Evolutionary conservation across 2,329 filamentous ascomycete species (phyloP), one percentile per base, ranked within the genome.

Genomic region (Beauveria sp.): DNA sequence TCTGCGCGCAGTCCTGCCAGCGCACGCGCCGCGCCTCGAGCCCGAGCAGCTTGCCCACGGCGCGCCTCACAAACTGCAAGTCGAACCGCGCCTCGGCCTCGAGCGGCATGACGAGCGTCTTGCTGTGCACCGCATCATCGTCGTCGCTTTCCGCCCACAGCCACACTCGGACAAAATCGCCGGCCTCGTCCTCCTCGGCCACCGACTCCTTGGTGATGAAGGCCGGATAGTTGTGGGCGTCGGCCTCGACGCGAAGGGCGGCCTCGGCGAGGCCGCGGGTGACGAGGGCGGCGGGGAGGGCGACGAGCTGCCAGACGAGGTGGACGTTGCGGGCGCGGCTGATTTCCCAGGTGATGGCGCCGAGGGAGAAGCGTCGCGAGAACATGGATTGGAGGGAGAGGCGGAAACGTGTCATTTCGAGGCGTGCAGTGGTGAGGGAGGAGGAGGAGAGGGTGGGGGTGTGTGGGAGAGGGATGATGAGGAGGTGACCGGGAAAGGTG

Each of bases 331-430:
- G 83, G 5, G 80, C 81, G 56, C 92, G 87, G 70, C 87, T 93
- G 68, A 99, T 93, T 75, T 98, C 95, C 86, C 91, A 99, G 0
- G 91, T 95, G 1, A 98, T 89, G 2, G 87, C 84, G 18, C 93
- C 95, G 1, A 97, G 84, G 65, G 82, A 82, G 64, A 82, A 77
- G 69, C 77, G 72, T 63, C 73, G 73, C 24, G 73, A 75, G 14
- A 97, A 79, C 89, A 97, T 96, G 51, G 80, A 80, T 70, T 96
- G 91, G 53, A 98, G 79, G 0, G 90, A 80, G 54, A 83, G 79
- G 47, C 88, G 88, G 74, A 96, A 97, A 50, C 83, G 86, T 18
- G 81, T 83, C 93, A 99, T 97, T 74, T 99, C 95, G 10, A 76
- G 74, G 68, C 86, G 88, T 0, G 90, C 89, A 26, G 80, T 81